phyloP scores from a whole-genome alignment of 164 flowering plant species.

The Nymphaea colorata region DNA sequence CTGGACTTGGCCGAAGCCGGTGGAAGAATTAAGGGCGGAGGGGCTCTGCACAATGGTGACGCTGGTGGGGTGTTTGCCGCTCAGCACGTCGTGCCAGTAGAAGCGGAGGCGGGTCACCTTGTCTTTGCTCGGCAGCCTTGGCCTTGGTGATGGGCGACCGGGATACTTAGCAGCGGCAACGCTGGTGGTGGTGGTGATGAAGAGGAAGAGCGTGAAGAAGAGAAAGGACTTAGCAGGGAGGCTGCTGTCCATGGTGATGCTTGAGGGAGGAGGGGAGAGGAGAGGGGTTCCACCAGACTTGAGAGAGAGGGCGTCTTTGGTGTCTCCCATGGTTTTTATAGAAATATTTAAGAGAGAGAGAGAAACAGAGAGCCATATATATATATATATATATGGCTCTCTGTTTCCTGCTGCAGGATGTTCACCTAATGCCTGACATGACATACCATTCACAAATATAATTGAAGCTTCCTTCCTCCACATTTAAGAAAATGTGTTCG shows the following conservation, averaged over 20 bases:
- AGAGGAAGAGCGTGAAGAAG: background rate
- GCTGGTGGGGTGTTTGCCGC: slow-evolving; percentile 33
- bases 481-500: too few species aligned
- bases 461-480: too few species aligned
- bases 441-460: too few species aligned
- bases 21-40: background rate
- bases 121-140: slow-evolving; percentile 9
- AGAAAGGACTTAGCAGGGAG: background rate
- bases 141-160: background rate
- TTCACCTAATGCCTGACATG: too few species aligned
- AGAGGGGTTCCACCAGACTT: too few species aligned
- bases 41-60: slow-evolving; percentile 15
- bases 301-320: too few species aligned
- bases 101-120: slow-evolving; percentile 35
- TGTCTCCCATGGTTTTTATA: too few species aligned
- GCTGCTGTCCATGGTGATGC: background rate
- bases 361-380: too few species aligned
- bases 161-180: background rate
- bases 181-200: background rate
- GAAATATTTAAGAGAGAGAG: too few species aligned
- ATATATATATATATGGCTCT: too few species aligned
- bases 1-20: slow-evolving; percentile 23
- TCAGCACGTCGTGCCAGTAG: slow-evolving; percentile 41
- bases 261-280: background rate
- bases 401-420: too few species aligned